Percentiles rank a stretch among this genome's conserved stretches.
These are phyloP conservation scores for Coniochaeta sp. DNA, from an alignment of 2,329 filamentous ascomycete species.

Conservation along the genomic window DNA sequence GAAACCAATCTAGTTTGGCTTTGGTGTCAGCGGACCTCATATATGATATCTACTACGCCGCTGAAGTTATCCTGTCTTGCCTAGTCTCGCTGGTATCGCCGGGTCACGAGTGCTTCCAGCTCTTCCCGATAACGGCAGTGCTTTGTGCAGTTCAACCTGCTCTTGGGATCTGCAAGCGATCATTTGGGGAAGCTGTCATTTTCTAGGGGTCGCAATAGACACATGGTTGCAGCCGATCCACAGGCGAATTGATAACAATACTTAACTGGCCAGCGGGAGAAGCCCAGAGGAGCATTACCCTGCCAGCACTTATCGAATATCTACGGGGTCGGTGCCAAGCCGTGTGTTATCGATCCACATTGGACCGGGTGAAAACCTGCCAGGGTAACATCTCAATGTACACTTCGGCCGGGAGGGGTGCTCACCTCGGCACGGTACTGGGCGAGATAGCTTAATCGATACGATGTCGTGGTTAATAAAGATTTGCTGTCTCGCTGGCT, in stretches of 20 bases:
- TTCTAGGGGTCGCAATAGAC: neutral
- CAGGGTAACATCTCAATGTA: neutral
- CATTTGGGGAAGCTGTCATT: neutral
- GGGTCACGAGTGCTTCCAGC: too few species aligned
- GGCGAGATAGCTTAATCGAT: neutral
- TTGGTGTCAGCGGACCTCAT: too few species aligned
- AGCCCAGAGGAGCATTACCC: neutral
- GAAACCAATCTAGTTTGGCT: too few species aligned
- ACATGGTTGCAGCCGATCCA: neutral
- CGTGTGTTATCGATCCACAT: neutral
- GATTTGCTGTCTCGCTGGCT: neutral
- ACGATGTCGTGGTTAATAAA: neutral
- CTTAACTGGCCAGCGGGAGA: neutral
- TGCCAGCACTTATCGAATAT: neutral
- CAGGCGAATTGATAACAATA: neutral
- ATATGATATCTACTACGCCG: too few species aligned
- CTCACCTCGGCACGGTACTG: neutral
- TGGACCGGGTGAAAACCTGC: neutral
- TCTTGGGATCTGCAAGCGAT: neutral
- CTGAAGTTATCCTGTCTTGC: too few species aligned
- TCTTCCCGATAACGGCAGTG: too few species aligned
- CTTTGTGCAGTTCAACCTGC: too few species aligned
- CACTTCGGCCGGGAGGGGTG: neutral
- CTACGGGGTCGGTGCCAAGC: neutral
- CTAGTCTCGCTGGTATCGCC: too few species aligned